These are phyloP conservation scores for Amborella trichopoda DNA, from an alignment of 164 flowering plant genomes.

Conservation along the genomic window DNA sequence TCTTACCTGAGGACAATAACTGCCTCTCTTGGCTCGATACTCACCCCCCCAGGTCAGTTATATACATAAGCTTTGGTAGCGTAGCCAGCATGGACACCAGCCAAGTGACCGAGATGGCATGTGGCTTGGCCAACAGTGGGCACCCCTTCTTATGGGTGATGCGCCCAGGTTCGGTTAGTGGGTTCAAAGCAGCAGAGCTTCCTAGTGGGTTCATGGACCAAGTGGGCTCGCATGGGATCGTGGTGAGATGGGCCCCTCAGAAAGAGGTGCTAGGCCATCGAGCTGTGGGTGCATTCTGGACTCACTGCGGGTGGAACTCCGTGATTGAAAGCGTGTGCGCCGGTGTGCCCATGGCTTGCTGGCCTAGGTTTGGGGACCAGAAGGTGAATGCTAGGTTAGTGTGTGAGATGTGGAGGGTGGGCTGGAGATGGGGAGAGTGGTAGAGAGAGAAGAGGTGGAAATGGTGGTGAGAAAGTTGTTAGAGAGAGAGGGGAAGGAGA, in stretches of 20 bases:
- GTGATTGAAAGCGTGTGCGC: background rate
- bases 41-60: slow-evolving; percentile 13
- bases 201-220: slow-evolving; percentile 15
- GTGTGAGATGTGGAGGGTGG: background rate
- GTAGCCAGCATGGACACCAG: background rate
- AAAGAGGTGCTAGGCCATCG: slow-evolving; percentile 1
- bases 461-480: slow-evolving; percentile 25
- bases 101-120: slow-evolving; percentile 8
- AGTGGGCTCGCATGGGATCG: slow-evolving; percentile 9
- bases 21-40: slow-evolving; percentile 66
- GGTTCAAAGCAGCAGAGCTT: slow-evolving; percentile 9
- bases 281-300: slow-evolving; percentile 2
- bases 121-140: slow-evolving; percentile 26
- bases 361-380: slow-evolving; percentile 1
- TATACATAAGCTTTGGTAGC: slow-evolving; percentile 2
- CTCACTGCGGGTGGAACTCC: slow-evolving; percentile 4
- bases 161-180: slow-evolving; percentile 26
- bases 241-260: slow-evolving; percentile 3
- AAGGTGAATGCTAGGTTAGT: slow-evolving; percentile 1
- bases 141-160: slow-evolving; percentile 39
- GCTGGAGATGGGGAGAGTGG: slow-evolving; percentile 2
- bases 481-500: slow-evolving; percentile 18
- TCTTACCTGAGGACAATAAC: too few relatives aligned
- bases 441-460: slow-evolving; percentile 8
- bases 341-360: slow-evolving; percentile 2